Conservation (phyloP, 306 rosid genomes). For the Trifolium repens region DNA sequence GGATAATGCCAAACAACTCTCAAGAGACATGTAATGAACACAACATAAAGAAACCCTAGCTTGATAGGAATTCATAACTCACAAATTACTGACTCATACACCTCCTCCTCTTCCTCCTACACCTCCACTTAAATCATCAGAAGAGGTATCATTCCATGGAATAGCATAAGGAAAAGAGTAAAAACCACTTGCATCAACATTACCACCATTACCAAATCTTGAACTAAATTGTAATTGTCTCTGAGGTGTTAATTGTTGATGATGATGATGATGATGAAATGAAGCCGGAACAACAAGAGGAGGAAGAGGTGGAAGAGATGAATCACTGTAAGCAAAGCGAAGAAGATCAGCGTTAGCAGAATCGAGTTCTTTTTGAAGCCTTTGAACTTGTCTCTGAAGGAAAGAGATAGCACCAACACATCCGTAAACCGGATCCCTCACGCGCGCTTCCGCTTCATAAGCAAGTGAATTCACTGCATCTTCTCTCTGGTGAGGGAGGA, state of each 20-base stretch:
- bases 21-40: not conserved
- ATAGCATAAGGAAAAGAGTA: conserved; percentile 61
- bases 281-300: conserved; percentile 12
- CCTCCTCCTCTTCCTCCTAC: conserved; percentile 55
- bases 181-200: conserved; percentile 36
- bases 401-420: conserved; percentile 92
- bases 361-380: conserved; percentile 93
- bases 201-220: conserved; percentile 48
- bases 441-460: conserved; percentile 93
- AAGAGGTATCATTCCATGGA: conserved; percentile 65
- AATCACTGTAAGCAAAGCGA: conserved; percentile 72
- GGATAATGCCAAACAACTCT: conserved; percentile 3
- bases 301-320: conserved; percentile 15
- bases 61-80: conserved; percentile 35
- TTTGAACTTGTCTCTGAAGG: conserved; percentile 85
- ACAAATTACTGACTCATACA: conserved; percentile 50
- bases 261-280: conserved; percentile 40
- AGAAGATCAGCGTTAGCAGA: conserved; percentile 78
- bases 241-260: conserved; percentile 28
- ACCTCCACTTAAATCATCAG: conserved; percentile 51
- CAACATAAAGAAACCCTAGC: conserved; percentile 58
- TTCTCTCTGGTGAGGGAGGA: conserved; percentile 87
- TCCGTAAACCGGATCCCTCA: conserved; percentile 90
- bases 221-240: conserved; percentile 21
- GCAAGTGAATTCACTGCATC: conserved; percentile 95